These are phyloP conservation scores for Aspergillus sparsus DNA, from an alignment of 495 filamentous ascomycete species.

Conservation along the genomic window DNA sequence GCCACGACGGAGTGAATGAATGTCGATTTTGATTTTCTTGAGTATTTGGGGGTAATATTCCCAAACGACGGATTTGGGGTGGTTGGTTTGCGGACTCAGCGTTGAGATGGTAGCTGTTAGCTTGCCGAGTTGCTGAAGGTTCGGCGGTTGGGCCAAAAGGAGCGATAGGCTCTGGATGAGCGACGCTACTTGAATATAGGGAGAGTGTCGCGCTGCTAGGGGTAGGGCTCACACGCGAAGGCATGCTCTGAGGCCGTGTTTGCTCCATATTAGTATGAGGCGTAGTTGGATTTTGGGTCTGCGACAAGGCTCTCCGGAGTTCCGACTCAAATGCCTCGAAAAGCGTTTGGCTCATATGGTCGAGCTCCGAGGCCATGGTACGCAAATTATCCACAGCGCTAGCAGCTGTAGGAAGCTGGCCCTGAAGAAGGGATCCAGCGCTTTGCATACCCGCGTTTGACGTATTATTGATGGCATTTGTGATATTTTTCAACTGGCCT, in stretches of 20 bases:
- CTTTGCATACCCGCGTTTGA: conserved; percentile 40
- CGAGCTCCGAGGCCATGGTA: conserved; percentile 48
- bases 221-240: neutral
- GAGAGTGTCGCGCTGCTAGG: conserved; percentile 1
- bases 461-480: conserved; percentile 42
- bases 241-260: neutral
- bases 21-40: neutral
- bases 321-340: conserved; percentile 45
- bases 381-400: conserved; percentile 43
- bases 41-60: too few relatives aligned
- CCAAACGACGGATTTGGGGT: too few relatives aligned
- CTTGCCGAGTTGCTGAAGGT: neutral
- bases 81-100: too few relatives aligned
- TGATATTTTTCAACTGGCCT: conserved; percentile 42
- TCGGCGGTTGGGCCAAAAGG: neutral
- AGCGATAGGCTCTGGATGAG: neutral
- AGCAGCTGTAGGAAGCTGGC: conserved; percentile 44
- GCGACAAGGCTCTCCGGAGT: conserved; percentile 28
- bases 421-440: conserved; percentile 37
- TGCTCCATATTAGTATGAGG: neutral
- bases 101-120: neutral
- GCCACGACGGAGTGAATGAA: neutral
- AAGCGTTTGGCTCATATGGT: conserved; percentile 44
- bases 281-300: conserved; percentile 5
- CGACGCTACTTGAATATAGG: neutral